Evolutionary conservation across 176 grass and related monocot species (phyloP).

Genomic region (Chloris gayana): DNA sequence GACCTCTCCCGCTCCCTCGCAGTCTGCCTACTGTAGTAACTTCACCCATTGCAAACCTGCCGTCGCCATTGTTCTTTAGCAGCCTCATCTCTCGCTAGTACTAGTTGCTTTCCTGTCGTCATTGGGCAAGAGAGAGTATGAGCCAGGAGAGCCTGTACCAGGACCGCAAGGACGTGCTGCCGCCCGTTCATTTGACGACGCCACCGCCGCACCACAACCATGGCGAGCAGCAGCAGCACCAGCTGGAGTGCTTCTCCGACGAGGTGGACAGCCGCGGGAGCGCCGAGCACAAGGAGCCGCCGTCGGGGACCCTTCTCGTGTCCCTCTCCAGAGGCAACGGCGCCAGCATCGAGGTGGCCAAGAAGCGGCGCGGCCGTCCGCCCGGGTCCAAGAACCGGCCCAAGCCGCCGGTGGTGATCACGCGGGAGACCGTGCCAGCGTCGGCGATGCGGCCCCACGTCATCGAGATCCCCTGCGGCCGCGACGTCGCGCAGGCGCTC

Average conservation of each 20-base stretch:
- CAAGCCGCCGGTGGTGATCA: conserved; percentile 88
- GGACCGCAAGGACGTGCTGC: conserved; percentile 51
- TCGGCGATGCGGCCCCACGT: conserved; percentile 88
- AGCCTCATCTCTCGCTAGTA: conserved; percentile 16
- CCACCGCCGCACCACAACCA: conserved; percentile 19
- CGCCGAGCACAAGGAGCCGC: conserved; percentile 47
- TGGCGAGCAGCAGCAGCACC: conserved; percentile 44
- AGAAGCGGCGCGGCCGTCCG: conserved; percentile 73
- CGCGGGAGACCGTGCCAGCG: conserved; percentile 66
- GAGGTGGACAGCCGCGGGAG: conserved; percentile 72
- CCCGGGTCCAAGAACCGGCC: conserved; percentile 96
- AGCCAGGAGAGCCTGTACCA: conserved; percentile 64
- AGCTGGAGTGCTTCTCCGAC: conserved; percentile 72
- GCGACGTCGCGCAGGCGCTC: conserved; percentile 74
- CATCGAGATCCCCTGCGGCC: conserved; percentile 78
- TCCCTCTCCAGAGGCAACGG: conserved; percentile 52
- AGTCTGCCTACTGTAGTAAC: neutral
- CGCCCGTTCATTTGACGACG: conserved; percentile 36
- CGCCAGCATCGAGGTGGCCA: conserved; percentile 73
- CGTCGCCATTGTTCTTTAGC: conserved; percentile 12
- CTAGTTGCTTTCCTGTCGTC: conserved; percentile 44
- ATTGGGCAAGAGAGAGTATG: conserved; percentile 43
- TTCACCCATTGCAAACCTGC: conserved; percentile 13
- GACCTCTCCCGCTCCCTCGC: neutral
- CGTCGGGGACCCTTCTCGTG: neutral